Conservation (phyloP, 23 red algal species). For the Chondrus crispus region DNA sequence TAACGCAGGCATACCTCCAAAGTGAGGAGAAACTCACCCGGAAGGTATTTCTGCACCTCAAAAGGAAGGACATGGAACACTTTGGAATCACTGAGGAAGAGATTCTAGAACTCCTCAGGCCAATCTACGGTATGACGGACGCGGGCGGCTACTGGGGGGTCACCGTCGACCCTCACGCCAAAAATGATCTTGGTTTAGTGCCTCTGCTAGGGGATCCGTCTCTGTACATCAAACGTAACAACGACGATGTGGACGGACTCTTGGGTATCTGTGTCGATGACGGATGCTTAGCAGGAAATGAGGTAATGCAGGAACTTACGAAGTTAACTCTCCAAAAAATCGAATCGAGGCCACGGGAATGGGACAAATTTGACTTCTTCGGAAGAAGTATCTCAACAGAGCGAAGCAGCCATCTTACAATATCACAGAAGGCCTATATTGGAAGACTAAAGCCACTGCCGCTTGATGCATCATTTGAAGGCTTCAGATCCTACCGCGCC, state of each 20-base stretch:
- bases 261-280: slow-evolving; percentile 12
- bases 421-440: background rate
- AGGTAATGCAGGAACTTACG: background rate
- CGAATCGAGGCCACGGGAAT: slow-evolving; percentile 7
- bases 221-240: background rate
- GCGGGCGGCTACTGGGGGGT: slow-evolving; percentile 23
- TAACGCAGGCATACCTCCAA: background rate
- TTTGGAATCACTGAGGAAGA: background rate
- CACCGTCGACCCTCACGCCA: background rate
- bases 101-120: background rate
- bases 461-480: background rate
- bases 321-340: background rate
- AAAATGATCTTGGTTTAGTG: slow-evolving; percentile 10
- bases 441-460: background rate
- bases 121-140: slow-evolving; percentile 2
- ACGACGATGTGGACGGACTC: background rate
- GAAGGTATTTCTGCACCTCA: background rate
- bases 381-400: background rate
- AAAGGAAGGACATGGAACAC: background rate
- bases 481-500: background rate
- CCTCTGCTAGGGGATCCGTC: background rate
- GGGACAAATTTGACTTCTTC: background rate
- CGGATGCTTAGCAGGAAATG: background rate
- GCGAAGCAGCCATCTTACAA: background rate
- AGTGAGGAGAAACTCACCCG: background rate